Base-by-base conservation (phyloP, 1,284 basidiomycete genomes). In the Fomitiporia mediterranea region DNA sequence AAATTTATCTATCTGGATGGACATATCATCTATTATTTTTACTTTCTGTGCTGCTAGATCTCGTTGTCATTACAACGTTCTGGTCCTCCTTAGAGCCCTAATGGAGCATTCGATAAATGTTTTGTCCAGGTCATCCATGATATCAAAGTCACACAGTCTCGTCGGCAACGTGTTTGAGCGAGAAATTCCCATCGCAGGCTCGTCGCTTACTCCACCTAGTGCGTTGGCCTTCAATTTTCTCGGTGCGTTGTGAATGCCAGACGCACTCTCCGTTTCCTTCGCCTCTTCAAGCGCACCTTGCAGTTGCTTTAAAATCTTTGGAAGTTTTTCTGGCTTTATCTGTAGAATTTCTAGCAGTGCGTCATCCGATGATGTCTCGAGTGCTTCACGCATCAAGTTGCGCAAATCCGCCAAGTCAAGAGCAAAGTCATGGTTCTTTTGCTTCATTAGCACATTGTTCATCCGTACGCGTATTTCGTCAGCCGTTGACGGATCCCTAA, bases 271-370 rank as follows among this genome's bases (percentile, higher is more conserved):
- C 11, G 15, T 19, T 15, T 28, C 8, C 27, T 35, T 30, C n/a
- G 13, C 9, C 17, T 50, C 32, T 25, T 50, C 23, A 6, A 50
- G 37, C 21, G 32, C 48, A 13, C 37, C 19, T n/a, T 50, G 48
- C 32, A 50, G 38, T 21, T 42, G 28, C 71, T 87, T 87, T 65
- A 89, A 80, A 17, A 86, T 86, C 66, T 90, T 89, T 0, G 84
- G 84, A 74, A 89, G 84, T 68, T 89, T 84, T 44, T 81, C 78
- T 59, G 77, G 74, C 34, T 77, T 76, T 19, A 88, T 77, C 61
- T 86, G 81, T 55, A 90, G 70, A 4, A 83, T 72, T 34, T 75
- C 71, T 30, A 86, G 69, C 74, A 90, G 81, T 61, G 81, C 79
- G 11, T 73, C 77, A 63, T 90, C 87, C 63, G 70, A 82, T 42